A percentile compares a stretch with the other conserved stretches of the same genome.
phyloP scores from a whole-genome alignment of 2,329 filamentous ascomycete species.

The Trichophyton schoenleinii region DNA sequence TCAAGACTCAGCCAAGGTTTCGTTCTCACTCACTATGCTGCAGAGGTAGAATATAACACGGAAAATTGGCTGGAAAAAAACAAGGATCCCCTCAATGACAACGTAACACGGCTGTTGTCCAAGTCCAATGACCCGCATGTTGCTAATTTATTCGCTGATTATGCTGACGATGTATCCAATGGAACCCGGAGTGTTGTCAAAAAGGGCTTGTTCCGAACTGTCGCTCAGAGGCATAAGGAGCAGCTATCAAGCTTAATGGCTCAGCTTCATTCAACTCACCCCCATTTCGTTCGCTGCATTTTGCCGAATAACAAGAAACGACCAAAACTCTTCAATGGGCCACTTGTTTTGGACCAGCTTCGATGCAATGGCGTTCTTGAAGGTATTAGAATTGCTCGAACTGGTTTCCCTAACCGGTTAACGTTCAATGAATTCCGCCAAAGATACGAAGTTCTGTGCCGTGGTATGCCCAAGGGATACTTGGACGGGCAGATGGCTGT shows the following conservation, averaged over 20 bases:
- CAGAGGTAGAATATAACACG: conserved; percentile 94
- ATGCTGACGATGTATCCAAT: conserved; percentile 62
- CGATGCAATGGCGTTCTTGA: conserved; percentile 98
- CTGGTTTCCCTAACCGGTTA: conserved; percentile 88
- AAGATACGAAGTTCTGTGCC: conserved; percentile 88
- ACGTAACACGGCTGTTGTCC: conserved; percentile 78
- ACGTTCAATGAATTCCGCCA: conserved; percentile 89
- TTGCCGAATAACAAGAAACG: conserved; percentile 96
- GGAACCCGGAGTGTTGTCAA: conserved; percentile 71
- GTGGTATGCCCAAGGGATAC: conserved; percentile 76
- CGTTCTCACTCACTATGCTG: conserved; percentile 90
- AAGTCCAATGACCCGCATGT: conserved; percentile 72
- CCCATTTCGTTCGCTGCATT: conserved; percentile 96
- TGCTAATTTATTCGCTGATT: conserved; percentile 75
- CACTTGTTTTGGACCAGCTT: conserved; percentile 92
- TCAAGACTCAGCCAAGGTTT: conserved; percentile 85
- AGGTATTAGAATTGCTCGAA: conserved; percentile 91
- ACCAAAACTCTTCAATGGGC: conserved; percentile 80
- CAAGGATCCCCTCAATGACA: conserved; percentile 96
- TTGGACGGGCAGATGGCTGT: conserved; percentile 80
- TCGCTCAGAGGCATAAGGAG: conserved; percentile 93
- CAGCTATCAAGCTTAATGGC: conserved; percentile 93
- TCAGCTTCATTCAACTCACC: conserved; percentile 89
- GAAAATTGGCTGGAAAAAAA: conserved; percentile 97
- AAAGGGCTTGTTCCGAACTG: conserved; percentile 91